Conservation (phyloP, 805 yeast species). For the Candida maris region DNA sequence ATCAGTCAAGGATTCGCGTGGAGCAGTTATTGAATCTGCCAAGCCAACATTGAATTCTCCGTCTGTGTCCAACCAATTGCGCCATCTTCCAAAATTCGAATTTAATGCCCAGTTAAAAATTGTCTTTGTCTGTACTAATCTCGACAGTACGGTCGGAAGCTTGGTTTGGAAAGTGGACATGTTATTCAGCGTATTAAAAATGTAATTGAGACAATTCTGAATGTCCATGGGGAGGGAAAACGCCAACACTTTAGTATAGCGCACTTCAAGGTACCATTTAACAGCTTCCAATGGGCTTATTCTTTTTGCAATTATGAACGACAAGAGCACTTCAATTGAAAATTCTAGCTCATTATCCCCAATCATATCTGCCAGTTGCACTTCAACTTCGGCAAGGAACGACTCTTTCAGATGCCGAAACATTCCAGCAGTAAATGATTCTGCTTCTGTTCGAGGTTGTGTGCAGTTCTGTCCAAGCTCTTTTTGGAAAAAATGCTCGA, state of each 20-base stretch:
- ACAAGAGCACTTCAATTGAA: conserved; percentile 20
- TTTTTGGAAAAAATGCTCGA: conserved; percentile 19
- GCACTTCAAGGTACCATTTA: conserved; percentile 20
- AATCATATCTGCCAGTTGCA: conserved; percentile 16
- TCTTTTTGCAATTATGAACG: conserved; percentile 22
- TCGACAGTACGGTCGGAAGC: conserved; percentile 17
- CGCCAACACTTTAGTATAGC: conserved; percentile 15
- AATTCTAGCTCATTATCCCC: conserved; percentile 31
- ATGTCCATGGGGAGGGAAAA: conserved; percentile 17
- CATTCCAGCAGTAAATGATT: conserved; percentile 14
- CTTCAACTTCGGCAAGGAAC: conserved; percentile 18
- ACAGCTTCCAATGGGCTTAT: conserved; percentile 21
- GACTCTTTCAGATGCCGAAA: conserved; percentile 16
- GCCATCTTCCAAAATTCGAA: conserved; percentile 26
- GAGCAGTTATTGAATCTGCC: conserved; percentile 15
- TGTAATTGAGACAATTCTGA: conserved; percentile 24
- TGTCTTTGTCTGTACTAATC: conserved; percentile 20
- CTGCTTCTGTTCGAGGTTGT: background rate
- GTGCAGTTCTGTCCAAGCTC: conserved; percentile 8
- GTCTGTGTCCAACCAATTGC: conserved; percentile 25
- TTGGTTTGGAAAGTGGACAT: conserved; percentile 22
- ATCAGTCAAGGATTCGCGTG: conserved; percentile 11
- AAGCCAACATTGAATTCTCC: conserved; percentile 17
- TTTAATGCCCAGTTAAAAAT: conserved; percentile 27
- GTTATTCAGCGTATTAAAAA: conserved; percentile 29